Conservation (phyloP, 2,329 filamentous ascomycete species). For the Plectosphaerella cucumerina region DNA sequence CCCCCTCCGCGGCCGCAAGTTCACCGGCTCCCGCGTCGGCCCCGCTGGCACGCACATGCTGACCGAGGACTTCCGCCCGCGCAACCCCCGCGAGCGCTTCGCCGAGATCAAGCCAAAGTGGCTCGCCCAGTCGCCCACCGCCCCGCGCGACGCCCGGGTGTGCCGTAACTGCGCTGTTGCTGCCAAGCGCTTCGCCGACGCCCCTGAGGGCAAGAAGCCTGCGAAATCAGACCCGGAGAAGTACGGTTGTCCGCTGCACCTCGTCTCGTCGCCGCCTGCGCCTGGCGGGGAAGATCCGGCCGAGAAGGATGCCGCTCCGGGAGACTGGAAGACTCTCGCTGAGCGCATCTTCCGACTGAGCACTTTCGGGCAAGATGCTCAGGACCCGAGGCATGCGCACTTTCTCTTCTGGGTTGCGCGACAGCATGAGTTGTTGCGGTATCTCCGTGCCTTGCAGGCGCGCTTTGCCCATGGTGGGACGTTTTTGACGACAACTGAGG, state of each 20-base stretch:
- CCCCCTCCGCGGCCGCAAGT: slow-evolving; percentile 24
- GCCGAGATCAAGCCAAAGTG: slow-evolving; percentile 84
- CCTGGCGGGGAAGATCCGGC: too few species aligned
- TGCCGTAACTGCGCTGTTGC: slow-evolving; percentile 71
- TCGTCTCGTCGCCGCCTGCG: slow-evolving; percentile 3
- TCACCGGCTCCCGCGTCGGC: slow-evolving; percentile 45
- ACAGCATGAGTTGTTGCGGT: slow-evolving; percentile 9
- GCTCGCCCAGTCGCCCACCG: slow-evolving; percentile 71
- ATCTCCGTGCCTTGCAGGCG: slow-evolving; percentile 22
- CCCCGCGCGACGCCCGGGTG: slow-evolving; percentile 56
- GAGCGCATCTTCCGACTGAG: slow-evolving; percentile 4
- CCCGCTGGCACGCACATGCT: slow-evolving; percentile 62
- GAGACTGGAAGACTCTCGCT: not conserved
- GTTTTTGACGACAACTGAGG: slow-evolving; percentile 13
- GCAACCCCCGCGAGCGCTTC: slow-evolving; percentile 21
- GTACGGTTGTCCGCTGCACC: slow-evolving; percentile 11
- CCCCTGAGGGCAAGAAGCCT: slow-evolving; percentile 3
- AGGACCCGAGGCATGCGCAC: not conserved
- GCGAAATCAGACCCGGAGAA: slow-evolving; percentile 4
- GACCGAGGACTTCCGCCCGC: slow-evolving; percentile 66
- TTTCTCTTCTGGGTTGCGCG: slow-evolving; percentile 28
- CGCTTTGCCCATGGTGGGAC: not conserved
- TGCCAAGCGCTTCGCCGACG: slow-evolving; percentile 32
- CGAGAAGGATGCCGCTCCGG: not conserved
- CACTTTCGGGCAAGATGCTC: not conserved